Base-by-base conservation (phyloP, 108 stramenopile species). In the Aurantiochytrium sp. region DNA sequence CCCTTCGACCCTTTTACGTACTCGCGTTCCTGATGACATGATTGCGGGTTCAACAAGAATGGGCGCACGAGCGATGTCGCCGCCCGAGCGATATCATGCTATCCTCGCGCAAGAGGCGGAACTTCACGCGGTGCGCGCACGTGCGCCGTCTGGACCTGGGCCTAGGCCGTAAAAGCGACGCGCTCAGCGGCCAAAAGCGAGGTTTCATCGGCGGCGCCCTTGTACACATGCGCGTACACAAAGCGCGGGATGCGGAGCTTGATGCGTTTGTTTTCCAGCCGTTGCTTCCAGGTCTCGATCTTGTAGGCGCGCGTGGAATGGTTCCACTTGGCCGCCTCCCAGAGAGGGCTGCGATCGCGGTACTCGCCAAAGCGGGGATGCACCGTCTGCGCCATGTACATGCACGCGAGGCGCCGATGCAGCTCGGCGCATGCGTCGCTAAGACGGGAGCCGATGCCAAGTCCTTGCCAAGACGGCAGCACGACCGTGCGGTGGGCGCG, bases 281-380 rank as follows among this genome's bases (percentile, higher is more conserved):
- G 73, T 24, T 81, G 73, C 24, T 48, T 81, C 73, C 73, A 81
- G 0, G 73, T 48, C n/a, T 81, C 73, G 24, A 81, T 81, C 45
- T 81, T 81, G 73, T 39, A 81, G 39, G 39, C 42, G 12, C 45
- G 73, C 10, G 73, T 81, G 45, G 73, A 48, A 30, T 81, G 73
- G 1, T 81, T 81, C 42, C 39, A 81, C 73, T 81, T 48, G n/a
- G 45, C 39, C 0, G 73, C 42, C 32, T 81, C 42, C 73, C 73
- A 81, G 6, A 81, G 45, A 6, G 39, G 36, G 2, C 73, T 81
- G 36, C 45, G 39, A 48, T 81, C 73, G 1, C 73, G 73, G 45
- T 81, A 81, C 27, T 81, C 27, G 21, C 73, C 73, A 81, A 81
- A 81, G 30, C 73, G 73, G 8, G 73, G 73, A 81, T 81, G 73